These are phyloP conservation scores for Populus davidiana DNA, from an alignment of 345 rosid genomes.

Conservation along the genomic window DNA sequence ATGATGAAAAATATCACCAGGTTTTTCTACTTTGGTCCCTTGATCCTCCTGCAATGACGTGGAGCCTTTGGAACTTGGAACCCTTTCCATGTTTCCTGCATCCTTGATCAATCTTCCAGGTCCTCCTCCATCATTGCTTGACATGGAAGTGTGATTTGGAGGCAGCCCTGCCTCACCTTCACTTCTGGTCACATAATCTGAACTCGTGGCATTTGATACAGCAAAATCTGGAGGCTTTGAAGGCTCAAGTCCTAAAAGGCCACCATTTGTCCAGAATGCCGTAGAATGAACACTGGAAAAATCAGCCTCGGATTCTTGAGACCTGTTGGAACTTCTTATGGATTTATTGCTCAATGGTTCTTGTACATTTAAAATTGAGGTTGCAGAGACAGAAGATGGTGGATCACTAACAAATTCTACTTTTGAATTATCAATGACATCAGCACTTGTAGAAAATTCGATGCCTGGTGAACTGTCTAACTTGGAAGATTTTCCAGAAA, in stretches of 20 bases:
- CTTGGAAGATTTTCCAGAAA: constrained; percentile 34
- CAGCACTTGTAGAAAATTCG: constrained; percentile 15
- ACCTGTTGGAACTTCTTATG: constrained; percentile 18
- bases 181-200: constrained; percentile 25
- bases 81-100: constrained; percentile 23
- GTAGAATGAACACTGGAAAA: constrained; percentile 41
- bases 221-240: constrained; percentile 89
- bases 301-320: constrained; percentile 42
- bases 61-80: constrained; percentile 21
- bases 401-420: constrained; percentile 14
- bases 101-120: constrained; percentile 28
- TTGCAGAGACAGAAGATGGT: background rate
- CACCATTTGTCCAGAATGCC: constrained; percentile 88
- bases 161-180: constrained; percentile 20
- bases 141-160: constrained; percentile 15
- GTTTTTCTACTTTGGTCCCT: constrained; percentile 28
- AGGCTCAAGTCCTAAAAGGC: constrained; percentile 85
- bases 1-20: constrained; percentile 22
- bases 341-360: constrained; percentile 20
- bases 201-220: constrained; percentile 34
- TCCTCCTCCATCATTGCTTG: constrained; percentile 22
- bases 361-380: constrained; percentile 17
- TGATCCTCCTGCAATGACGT: constrained; percentile 17
- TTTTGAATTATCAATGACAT: constrained; percentile 19
- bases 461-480: constrained; percentile 25